Evolutionary conservation across 495 filamentous ascomycete genomes (phyloP).

Genomic region (Tuber calosporum): DNA sequence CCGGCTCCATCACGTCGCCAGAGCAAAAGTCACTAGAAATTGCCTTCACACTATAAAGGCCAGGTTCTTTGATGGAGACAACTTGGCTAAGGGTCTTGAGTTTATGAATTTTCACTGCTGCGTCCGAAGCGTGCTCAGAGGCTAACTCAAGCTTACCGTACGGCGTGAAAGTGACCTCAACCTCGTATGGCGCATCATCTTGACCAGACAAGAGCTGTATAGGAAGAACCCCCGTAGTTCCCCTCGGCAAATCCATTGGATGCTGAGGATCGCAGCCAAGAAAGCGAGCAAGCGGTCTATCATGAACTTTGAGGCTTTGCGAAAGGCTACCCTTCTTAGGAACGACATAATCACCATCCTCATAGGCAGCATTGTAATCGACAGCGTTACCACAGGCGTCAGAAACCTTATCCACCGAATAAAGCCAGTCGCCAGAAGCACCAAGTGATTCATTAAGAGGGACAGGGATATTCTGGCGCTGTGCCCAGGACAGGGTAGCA

Average conservation of each 20-base stretch:
- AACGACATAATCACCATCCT: slow-evolving; percentile 56
- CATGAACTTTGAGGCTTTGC: slow-evolving; percentile 75
- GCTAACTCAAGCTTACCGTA: slow-evolving; percentile 56
- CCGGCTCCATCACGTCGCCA: slow-evolving; percentile 84
- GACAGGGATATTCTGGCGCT: slow-evolving; percentile 63
- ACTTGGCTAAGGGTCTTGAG: slow-evolving; percentile 49
- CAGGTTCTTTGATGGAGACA: slow-evolving; percentile 62
- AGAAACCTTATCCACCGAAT: slow-evolving; percentile 80
- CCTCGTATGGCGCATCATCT: slow-evolving; percentile 50
- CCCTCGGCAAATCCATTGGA: slow-evolving; percentile 74
- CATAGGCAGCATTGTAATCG: slow-evolving; percentile 62
- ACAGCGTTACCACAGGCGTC: slow-evolving; percentile 84
- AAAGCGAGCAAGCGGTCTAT: slow-evolving; percentile 67
- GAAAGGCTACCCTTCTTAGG: slow-evolving; percentile 58
- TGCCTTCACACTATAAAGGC: slow-evolving; percentile 74
- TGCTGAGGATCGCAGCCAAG: slow-evolving; percentile 65
- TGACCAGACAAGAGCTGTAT: slow-evolving; percentile 61
- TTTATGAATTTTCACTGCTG: slow-evolving; percentile 49
- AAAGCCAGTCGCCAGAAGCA: slow-evolving; percentile 70
- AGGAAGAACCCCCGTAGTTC: slow-evolving; percentile 60
- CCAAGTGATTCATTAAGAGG: slow-evolving; percentile 81
- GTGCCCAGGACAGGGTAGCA: slow-evolving; percentile 72
- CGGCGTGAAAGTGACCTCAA: slow-evolving; percentile 64
- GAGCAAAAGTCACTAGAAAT: slow-evolving; percentile 71
- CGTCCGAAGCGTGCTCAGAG: slow-evolving; percentile 55